These are phyloP conservation scores for Wickerhamomyces ciferrii DNA, from an alignment of 805 yeast species.

Conservation along the genomic window DNA sequence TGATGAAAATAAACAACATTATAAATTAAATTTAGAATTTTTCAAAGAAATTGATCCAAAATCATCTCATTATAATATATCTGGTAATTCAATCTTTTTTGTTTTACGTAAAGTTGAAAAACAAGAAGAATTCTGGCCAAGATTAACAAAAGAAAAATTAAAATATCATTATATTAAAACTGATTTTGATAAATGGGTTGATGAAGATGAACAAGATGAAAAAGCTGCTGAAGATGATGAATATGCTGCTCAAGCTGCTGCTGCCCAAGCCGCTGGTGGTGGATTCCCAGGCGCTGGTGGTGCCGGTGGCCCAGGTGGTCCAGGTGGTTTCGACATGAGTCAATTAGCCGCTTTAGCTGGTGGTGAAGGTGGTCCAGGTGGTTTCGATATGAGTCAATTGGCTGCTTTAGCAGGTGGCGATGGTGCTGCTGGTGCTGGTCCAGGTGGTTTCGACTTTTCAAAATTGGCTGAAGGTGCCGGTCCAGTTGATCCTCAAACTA, in stretches of 20 bases:
- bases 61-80: constrained; percentile 49
- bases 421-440: constrained; percentile 20
- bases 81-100: constrained; percentile 53
- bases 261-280: constrained; percentile 37
- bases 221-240: constrained; percentile 29
- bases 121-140: constrained; percentile 87
- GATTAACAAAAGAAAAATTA: constrained; percentile 82
- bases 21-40: constrained; percentile 68
- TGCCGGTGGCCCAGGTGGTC: constrained; percentile 26
- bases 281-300: constrained; percentile 18
- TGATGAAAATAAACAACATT: constrained; percentile 38
- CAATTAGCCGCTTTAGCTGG: constrained; percentile 18
- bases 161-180: constrained; percentile 81
- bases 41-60: constrained; percentile 69
- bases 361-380: constrained; percentile 22
- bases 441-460: constrained; percentile 22
- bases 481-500: constrained; percentile 7
- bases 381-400: constrained; percentile 14
- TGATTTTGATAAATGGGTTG: constrained; percentile 97
- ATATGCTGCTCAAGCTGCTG: constrained; percentile 40
- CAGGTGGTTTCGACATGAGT: constrained; percentile 28
- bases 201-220: constrained; percentile 87
- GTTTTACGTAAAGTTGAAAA: constrained; percentile 65
- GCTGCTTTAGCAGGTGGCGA: constrained; percentile 16
- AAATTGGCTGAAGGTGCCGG: constrained; percentile 25